These are phyloP conservation scores for Phaeoacremonium minimum DNA, from an alignment of 2,329 filamentous ascomycete species.

Conservation along the genomic window DNA sequence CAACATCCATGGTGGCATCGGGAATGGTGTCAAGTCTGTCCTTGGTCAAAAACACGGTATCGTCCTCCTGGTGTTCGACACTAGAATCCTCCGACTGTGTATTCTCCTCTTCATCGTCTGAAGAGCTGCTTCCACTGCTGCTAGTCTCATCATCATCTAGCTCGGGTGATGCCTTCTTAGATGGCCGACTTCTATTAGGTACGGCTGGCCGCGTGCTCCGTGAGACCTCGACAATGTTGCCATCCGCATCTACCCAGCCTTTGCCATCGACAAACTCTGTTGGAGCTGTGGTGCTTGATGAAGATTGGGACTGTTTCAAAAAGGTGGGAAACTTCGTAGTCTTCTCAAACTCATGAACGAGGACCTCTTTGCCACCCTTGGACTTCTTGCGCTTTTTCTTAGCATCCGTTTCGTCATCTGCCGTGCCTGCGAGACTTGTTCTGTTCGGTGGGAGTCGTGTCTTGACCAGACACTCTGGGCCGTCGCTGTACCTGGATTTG, in stretches of 20 bases:
- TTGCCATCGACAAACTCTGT: conserved; percentile 74
- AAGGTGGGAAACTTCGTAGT: conserved; percentile 80
- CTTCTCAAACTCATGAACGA: conserved; percentile 87
- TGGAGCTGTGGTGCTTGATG: conserved; percentile 32
- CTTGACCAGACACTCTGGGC: conserved; percentile 80
- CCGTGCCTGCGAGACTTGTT: conserved; percentile 23
- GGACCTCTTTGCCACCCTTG: conserved; percentile 53
- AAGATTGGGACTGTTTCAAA: conserved; percentile 53
- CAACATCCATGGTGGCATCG: too few species aligned
- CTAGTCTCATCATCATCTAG: conserved; percentile 18
- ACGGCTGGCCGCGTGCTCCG: conserved; percentile 31
- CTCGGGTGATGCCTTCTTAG: conserved; percentile 9
- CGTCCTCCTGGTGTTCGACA: too few species aligned
- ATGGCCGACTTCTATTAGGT: too few species aligned
- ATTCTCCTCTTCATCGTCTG: conserved; percentile 8
- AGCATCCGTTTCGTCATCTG: conserved; percentile 33
- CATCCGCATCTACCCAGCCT: conserved; percentile 81
- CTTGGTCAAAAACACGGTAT: too few species aligned
- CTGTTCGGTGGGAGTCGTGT: conserved; percentile 58
- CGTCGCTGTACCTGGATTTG: conserved; percentile 76
- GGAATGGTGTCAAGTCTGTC: too few species aligned
- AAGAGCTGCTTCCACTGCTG: conserved; percentile 17
- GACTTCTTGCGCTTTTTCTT: conserved; percentile 58
- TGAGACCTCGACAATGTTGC: conserved; percentile 66
- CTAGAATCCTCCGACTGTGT: conserved; percentile 8